Base-by-base conservation (phyloP, 2,329 filamentous ascomycete genomes). In the Claviceps purpurea region DNA sequence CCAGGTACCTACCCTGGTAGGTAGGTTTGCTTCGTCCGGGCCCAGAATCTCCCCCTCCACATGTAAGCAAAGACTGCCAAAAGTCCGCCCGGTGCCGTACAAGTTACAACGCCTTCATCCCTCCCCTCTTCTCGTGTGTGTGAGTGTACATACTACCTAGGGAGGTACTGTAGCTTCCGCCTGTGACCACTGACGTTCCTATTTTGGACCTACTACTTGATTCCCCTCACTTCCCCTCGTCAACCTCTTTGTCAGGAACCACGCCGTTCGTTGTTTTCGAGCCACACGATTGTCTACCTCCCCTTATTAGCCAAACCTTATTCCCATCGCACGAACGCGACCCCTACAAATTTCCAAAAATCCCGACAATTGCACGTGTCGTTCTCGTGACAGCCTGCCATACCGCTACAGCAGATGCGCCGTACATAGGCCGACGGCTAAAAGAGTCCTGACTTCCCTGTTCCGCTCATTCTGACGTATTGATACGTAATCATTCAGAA, bases 311-410 rank as follows among this genome's bases (percentile, higher is more conserved):
- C 4, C 16, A 22, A 13, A 52, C 14, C 37, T 46, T 30, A n/a
- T 30, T 49, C 37, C 4, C 37, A 34, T 34, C n/a, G 6, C 41
- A 45, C 47, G 24, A 40, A 7, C n/a, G 13, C 34, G 2, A 30
- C 10, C 26, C 40, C 13, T 22, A n/a, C 8, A 20, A 26, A 16
- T 22, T 34, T 5, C 8, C n/a, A 39, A 10, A 6, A 5, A 24
- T 14, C 18, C 48, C 42, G 34, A 47, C 40, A n/a, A 14, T 20
- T n/a, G 43, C 51, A 50, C 47, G 42, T 50, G 51, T 42, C n/a
- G 20, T 40, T 42, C 47, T 42, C 22, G 41, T 39, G 47, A 22
- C 46, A 40, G 46, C 24, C 10, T 11, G 40, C n/a, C 11, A 43
- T 22, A 43, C 24, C 14, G 5, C 41, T 42, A 42, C 18, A 20